Base-by-base conservation (phyloP, 352 stramenopile genomes). In the Phytophthora pluvialis region DNA sequence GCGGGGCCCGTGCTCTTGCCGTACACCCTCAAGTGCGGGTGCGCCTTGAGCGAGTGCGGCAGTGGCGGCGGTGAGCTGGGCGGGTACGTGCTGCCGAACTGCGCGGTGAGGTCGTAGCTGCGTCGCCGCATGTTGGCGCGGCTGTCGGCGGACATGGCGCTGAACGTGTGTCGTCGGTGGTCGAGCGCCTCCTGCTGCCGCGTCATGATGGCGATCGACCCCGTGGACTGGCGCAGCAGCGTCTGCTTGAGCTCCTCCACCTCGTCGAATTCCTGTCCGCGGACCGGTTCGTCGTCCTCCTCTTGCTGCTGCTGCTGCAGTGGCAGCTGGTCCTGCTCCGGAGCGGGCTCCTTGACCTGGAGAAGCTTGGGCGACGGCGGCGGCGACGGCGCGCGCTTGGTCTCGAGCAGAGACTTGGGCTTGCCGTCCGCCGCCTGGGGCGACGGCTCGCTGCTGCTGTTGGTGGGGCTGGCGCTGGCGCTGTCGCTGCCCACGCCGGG, bases 21-120 rank as follows among this genome's bases (percentile, higher is more conserved):
- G 63, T 91, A 89, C 29, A 86, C 71, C 13, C 78, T 77, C 50
- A 88, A 56, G 32, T 85, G 77, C 47, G 87, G 44, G 49, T 78
- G 72, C 44, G 74, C 72, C 40, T 75, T 76, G 44, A 73, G 48
- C 15, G 64, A 67, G 35, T 64, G 69, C 15, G 49, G 46, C 21
- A 72, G n/a, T 11, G 60, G 36, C 38, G 36, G 39, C 21, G 60
- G 43, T 3, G 61, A 56, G 2, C 31, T 50, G 25, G 73, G 67
- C n/a, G 67, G 59, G 46, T 66, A 74, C 12, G 69, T 73, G 51
- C 56, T 68, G 6, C 61, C 70, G 33, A 74, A 78, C 25, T 59
- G 53, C 29, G 67, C 48, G 8, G 71, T 68, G 10, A 81, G 50
- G 54, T 87, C 78, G 64, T 78, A 78, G 48, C 78, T 87, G 13